Percentiles rank a stretch among this genome's conserved stretches.
Evolutionary conservation across 345 rosid species (phyloP).

Genomic region (Populus pruinosa): DNA sequence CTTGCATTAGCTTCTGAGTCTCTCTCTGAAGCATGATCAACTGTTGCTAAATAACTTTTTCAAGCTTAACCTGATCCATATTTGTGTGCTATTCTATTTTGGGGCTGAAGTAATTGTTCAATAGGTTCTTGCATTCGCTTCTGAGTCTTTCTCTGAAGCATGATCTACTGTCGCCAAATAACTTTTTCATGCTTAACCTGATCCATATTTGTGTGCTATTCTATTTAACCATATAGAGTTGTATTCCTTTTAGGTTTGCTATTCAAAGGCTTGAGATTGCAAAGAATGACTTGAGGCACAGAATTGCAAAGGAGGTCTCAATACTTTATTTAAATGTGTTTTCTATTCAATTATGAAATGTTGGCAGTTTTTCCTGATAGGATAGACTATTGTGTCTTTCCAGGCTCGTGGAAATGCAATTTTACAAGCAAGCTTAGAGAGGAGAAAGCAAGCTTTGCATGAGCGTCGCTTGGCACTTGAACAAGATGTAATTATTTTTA

Average conservation of each 20-base stretch:
- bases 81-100: neutral
- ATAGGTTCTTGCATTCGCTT: neutral
- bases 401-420: slow-evolving; percentile 98
- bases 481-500: slow-evolving; percentile 74
- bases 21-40: neutral
- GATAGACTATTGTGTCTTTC: slow-evolving; percentile 14
- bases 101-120: neutral
- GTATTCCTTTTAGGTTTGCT: slow-evolving; percentile 62
- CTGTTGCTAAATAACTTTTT: neutral
- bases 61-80: neutral
- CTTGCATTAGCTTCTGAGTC: neutral
- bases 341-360: slow-evolving; percentile 4
- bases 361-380: slow-evolving; percentile 25
- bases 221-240: neutral
- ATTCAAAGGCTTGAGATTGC: slow-evolving; percentile 94
- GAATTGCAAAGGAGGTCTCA: slow-evolving; percentile 93
- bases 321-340: slow-evolving; percentile 15
- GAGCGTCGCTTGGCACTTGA: slow-evolving; percentile 97
- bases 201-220: slow-evolving; percentile 2
- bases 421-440: slow-evolving; percentile 93
- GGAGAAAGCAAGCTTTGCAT: slow-evolving; percentile 98
- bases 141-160: neutral
- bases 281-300: slow-evolving; percentile 86
- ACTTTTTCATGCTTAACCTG: neutral
- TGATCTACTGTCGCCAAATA: neutral